Evolutionary conservation across 2,329 filamentous ascomycete species (phyloP), one percentile per base, ranked within the genome.

Genomic region (Arthrobotrys entomopaga): DNA sequence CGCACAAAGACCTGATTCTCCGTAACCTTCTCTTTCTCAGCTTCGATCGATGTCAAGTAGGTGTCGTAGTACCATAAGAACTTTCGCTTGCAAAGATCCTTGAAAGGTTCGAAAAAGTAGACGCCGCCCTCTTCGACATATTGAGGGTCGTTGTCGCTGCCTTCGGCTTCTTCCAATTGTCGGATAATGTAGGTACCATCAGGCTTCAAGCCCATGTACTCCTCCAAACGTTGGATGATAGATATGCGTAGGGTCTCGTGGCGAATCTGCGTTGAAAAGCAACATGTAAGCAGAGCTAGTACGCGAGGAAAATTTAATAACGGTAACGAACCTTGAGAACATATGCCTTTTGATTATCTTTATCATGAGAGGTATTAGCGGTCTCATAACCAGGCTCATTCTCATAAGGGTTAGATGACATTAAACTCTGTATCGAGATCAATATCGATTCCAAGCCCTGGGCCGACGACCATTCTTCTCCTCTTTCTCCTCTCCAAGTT

Each of bases 41-140:
- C 85, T 42, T 88, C 85, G 59, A 96, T 89, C 0, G 90, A 86
- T 2, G 86, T 83, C 20, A 95, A 83, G 79, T 98, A 98, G 2
- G 91, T 91, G 77, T 96, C 91, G 81, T 91, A 96, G 82, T 98
- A 98, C 95, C 95, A 98, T 13, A 98, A 84, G 80, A 98, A 97
- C 0, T 93, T 88, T 42, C 91, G 89, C 82, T 98, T 98, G 85
- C 90, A 91, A 3, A 97, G 84, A 79, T 98, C 94, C 77, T 89
- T 90, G 83, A 98, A 98, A 0, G 93, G 92, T 77, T 96, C 91
- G 81, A 92, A 96, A 34, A 74, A 74, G 34, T 67, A 74, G 22
- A 74, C 70, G 4, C 70, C 70, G 16, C 70, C 63, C 13, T 74
- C 70, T 43, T 74, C 70, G 6, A 67, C n/a, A 16, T 74, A 74